These are phyloP conservation scores for Backusella parvicylindrica DNA, from an alignment of 192 early-diverging fungal genomes.

Conservation along the genomic window DNA sequence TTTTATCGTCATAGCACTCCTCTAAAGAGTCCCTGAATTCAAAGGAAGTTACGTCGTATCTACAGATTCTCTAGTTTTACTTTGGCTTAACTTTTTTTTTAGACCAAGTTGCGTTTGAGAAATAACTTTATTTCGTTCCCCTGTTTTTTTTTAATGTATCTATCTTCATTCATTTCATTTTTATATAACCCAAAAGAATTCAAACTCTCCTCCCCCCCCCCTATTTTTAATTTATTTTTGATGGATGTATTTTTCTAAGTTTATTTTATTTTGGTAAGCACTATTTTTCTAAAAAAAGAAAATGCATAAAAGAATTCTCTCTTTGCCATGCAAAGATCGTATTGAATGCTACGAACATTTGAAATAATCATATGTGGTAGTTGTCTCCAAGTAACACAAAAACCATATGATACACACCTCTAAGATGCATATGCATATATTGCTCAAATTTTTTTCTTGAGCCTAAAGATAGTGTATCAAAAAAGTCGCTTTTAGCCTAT, in stretches of 20 bases:
- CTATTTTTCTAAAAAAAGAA: neutral
- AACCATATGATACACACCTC: neutral
- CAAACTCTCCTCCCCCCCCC: neutral
- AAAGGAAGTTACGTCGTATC: conserved; percentile 12
- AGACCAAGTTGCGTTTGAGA: neutral
- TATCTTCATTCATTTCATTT: neutral
- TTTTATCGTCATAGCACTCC: neutral
- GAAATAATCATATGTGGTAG: neutral
- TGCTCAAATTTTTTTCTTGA: neutral
- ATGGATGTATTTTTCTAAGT: neutral
- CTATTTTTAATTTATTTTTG: neutral
- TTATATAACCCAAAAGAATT: neutral
- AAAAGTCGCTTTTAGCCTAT: neutral
- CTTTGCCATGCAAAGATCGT: neutral
- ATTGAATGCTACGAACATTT: neutral
- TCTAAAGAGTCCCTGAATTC: neutral
- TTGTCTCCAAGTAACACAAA: neutral
- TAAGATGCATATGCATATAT: neutral
- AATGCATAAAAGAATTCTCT: neutral
- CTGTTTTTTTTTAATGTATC: neutral
- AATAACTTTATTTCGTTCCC: neutral
- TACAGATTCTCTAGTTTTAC: neutral
- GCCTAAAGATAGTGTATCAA: neutral
- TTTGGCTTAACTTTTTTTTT: neutral
- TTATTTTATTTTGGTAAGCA: neutral